Evolutionary conservation across 2,329 filamentous ascomycete genomes (phyloP).

Genomic region (Cladophialophora immunda): DNA sequence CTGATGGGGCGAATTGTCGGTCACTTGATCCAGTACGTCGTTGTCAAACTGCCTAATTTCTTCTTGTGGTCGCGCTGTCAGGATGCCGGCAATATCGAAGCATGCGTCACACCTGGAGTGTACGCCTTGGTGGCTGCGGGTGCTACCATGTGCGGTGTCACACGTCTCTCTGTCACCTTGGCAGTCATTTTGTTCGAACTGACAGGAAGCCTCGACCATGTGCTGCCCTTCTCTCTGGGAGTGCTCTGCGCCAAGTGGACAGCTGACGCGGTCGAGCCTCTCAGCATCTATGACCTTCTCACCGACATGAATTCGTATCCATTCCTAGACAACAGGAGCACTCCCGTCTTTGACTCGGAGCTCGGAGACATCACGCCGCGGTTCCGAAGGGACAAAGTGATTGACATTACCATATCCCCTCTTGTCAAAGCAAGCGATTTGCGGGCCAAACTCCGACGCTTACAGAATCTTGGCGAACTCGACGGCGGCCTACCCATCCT

Average conservation of each 20-base stretch:
- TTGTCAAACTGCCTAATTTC: constrained; percentile 75
- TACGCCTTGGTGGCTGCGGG: constrained; percentile 95
- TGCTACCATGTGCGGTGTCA: constrained; percentile 98
- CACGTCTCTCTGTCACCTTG: constrained; percentile 88
- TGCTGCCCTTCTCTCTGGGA: constrained; percentile 90
- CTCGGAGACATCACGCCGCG: constrained; percentile 86
- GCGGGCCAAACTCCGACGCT: constrained; percentile 78
- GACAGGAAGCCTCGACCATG: constrained; percentile 93
- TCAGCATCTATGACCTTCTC: constrained; percentile 89
- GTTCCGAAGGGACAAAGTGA: constrained; percentile 76
- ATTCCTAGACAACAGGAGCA: constrained; percentile 95
- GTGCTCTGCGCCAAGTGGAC: constrained; percentile 98
- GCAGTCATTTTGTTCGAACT: constrained; percentile 96
- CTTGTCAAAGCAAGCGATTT: constrained; percentile 79
- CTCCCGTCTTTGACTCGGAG: constrained; percentile 87
- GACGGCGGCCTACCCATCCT: constrained; percentile 92
- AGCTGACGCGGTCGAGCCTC: constrained; percentile 90
- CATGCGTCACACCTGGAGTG: constrained; percentile 94
- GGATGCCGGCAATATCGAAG: constrained; percentile 65
- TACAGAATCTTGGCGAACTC: constrained; percentile 86
- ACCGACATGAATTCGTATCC: constrained; percentile 98
- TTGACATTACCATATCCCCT: constrained; percentile 86
- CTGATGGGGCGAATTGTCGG: constrained; percentile 88
- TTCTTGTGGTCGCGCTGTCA: constrained; percentile 79
- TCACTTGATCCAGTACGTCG: constrained; percentile 82